Percentiles rank a stretch among this genome's conserved stretches.
Evolutionary conservation across 1,284 basidiomycete genomes (phyloP).

Genomic region (Sporisorium iseilematis-ciliati): DNA sequence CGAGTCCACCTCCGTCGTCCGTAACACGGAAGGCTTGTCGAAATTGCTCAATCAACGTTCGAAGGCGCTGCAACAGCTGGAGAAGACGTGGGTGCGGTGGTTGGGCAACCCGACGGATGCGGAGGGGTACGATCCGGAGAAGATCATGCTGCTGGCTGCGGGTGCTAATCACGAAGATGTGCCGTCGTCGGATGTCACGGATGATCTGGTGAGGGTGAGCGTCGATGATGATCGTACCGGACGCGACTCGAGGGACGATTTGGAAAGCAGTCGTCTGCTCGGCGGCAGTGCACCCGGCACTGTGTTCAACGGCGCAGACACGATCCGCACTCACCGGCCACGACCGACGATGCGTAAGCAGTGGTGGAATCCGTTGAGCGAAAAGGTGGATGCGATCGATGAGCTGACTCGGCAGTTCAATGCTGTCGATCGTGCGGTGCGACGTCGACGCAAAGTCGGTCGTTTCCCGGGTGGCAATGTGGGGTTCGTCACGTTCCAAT

Average conservation of each 20-base stretch:
- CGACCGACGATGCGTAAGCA: slow-evolving; percentile 49
- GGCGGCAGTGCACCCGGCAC: slow-evolving; percentile 5
- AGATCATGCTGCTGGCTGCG: slow-evolving; percentile 56
- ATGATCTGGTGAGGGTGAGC: slow-evolving; percentile 25
- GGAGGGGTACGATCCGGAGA: slow-evolving; percentile 77
- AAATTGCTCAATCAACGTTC: slow-evolving; percentile 82
- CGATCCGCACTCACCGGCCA: slow-evolving; percentile 35
- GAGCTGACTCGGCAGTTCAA: slow-evolving; percentile 57
- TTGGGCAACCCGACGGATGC: slow-evolving; percentile 90
- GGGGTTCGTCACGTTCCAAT: slow-evolving; percentile 97
- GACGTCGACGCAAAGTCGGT: slow-evolving; percentile 29
- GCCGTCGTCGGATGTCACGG: slow-evolving; percentile 9
- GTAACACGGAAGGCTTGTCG: slow-evolving; percentile 83
- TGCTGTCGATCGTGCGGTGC: slow-evolving; percentile 57
- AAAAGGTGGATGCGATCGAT: slow-evolving; percentile 61
- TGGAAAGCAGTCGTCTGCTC: slow-evolving; percentile 22
- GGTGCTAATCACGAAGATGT: slow-evolving; percentile 30
- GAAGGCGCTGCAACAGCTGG: slow-evolving; percentile 80
- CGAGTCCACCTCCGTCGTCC: slow-evolving; percentile 88
- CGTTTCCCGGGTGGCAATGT: slow-evolving; percentile 75
- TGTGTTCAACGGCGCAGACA: slow-evolving; percentile 42
- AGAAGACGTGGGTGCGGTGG: slow-evolving; percentile 85
- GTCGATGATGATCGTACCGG: slow-evolving; percentile 13
- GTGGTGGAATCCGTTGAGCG: slow-evolving; percentile 58
- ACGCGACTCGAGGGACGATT: slow-evolving; percentile 5